Evolutionary conservation across 257 asterid species (phyloP), one percentile per base, ranked within the genome.

Genomic region (Salvia splendens): DNA sequence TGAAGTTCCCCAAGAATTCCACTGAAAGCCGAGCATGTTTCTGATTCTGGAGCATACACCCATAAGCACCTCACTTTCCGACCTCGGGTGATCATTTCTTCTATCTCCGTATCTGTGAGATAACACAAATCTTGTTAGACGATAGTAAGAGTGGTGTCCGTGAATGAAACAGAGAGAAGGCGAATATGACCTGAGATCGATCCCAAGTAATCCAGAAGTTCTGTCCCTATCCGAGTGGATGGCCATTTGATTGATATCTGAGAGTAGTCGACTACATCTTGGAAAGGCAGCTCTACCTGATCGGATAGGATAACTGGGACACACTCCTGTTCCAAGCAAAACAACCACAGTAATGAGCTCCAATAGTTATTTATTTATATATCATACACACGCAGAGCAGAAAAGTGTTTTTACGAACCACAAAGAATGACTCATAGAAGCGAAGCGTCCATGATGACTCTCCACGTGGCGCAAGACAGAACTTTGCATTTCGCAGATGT

Each of bases 401-500:
- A 4, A 35, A 65, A 47, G 68, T 68, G n/a, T 58, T 40, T 75
- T 72, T 51, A 78, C 80, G 8, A 50, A 93, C 97, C 96, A 90
- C 99, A 74, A 90, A 93, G 81, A 93, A 93, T 48, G 99, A 85
- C 85, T 93, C 99, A 16, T 90, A 93, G 68, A 93, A 90, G 61
- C 99, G 97, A 67, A 93, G 99, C 12, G 97, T 93, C 99, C 99
- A 93, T 15, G 99, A 93, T 38, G 99, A 93, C 74, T 93, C 97
- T 49, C 99, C 99, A 32, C 95, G 97, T 59, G 99, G 99, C 64
- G 96, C 95, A 65, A 93, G 80, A 66, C 99, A 93, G 78, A 90
- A 93, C 78, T 88, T 93, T 63, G 97, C 95, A 78, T 88, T 83
- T 75, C 95, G 87, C 4, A 93, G 95, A 82, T 93, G 99, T 73